Conservation (phyloP, 768 basidiomycete genomes). For the Scleroderma bovista region DNA sequence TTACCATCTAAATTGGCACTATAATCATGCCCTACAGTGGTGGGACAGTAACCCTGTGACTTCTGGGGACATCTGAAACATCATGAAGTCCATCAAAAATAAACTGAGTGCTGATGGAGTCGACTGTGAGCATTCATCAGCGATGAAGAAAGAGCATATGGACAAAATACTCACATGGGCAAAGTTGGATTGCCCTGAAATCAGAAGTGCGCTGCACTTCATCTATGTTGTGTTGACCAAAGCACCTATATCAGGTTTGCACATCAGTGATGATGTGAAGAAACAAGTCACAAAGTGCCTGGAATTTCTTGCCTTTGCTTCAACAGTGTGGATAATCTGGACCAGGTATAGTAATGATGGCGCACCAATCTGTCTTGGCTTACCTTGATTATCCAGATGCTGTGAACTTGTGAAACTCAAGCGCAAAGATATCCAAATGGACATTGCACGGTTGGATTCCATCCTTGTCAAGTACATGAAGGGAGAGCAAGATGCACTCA, state of each 20-base stretch:
- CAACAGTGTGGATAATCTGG: neutral
- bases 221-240: neutral
- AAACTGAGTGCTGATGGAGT: conserved; percentile 14
- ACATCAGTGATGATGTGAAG: neutral
- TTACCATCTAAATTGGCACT: conserved; percentile 11
- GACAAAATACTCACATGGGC: neutral
- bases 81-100: conserved; percentile 24
- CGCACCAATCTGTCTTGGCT: neutral
- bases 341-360: neutral
- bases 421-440: conserved; percentile 12
- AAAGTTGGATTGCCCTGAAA: neutral
- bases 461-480: conserved; percentile 3
- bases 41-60: conserved; percentile 28
- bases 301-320: neutral
- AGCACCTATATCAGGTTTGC: no score
- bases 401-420: conserved; percentile 27
- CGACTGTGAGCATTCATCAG: conserved; percentile 22
- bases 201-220: neutral
- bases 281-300: neutral
- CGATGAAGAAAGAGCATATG: conserved; percentile 12
- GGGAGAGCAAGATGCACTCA: neutral
- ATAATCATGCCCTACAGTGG: conserved; percentile 13
- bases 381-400: conserved; percentile 14
- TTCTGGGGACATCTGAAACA: conserved; percentile 13
- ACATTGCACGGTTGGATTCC: neutral